Conservation (phyloP, 768 basidiomycete genomes). For the Auricularia heimuer region DNA sequence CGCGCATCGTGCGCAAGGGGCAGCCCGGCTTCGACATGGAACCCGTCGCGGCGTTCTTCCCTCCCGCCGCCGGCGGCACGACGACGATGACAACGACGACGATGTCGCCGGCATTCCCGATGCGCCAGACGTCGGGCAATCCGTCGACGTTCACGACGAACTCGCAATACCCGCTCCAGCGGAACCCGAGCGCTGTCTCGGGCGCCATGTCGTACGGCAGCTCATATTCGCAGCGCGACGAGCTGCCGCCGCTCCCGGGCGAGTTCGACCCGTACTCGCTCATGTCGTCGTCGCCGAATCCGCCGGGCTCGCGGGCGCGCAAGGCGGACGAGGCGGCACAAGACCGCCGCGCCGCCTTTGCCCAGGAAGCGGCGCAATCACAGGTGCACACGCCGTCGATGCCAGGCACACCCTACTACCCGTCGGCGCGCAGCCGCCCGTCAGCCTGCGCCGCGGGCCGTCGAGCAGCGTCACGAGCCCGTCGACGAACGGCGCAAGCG, state of each 20-base stretch:
- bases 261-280: constrained; percentile 1
- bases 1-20: neutral
- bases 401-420: neutral
- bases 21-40: constrained; percentile 3
- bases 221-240: constrained; percentile 1
- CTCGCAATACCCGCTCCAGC: neutral
- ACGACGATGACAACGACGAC: neutral
- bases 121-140: neutral
- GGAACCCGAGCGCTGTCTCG: neutral
- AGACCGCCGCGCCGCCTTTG: neutral
- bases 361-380: neutral
- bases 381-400: no score
- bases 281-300: neutral
- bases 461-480: neutral
- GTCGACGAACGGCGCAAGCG: neutral
- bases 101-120: neutral
- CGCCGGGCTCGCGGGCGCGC: neutral
- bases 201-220: neutral
- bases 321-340: neutral
- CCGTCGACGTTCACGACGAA: neutral
- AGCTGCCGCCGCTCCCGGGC: neutral
- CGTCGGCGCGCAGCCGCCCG: neutral
- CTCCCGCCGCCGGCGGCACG: neutral
- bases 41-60: neutral
- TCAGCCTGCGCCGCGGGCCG: neutral